These are phyloP conservation scores for Apiotrichum sp. DNA, from an alignment of 1,284 basidiomycete genomes.

Conservation along the genomic window DNA sequence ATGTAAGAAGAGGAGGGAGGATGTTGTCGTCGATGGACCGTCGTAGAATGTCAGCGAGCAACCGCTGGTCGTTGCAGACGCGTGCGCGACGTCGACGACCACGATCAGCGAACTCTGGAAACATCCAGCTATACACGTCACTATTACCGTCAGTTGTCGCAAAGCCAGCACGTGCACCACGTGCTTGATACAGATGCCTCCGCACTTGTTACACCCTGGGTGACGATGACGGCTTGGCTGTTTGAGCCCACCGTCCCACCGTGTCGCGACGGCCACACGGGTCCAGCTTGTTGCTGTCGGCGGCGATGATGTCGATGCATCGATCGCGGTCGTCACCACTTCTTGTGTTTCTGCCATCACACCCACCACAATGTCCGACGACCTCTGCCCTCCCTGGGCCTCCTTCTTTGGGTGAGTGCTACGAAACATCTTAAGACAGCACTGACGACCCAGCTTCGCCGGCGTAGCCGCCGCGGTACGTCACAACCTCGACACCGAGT, in stretches of 20 bases:
- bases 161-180: too few relatives aligned
- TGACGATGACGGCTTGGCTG: too few relatives aligned
- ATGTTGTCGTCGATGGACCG: background rate
- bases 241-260: too few relatives aligned
- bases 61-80: background rate
- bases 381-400: conserved; percentile 47
- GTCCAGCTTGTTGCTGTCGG: too few relatives aligned
- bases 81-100: background rate
- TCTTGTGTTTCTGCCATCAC: background rate
- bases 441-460: conserved; percentile 31
- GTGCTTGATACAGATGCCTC: too few relatives aligned
- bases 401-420: conserved; percentile 42
- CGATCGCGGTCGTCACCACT: background rate
- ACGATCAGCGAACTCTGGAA: background rate
- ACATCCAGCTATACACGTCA: background rate
- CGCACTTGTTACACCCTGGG: too few relatives aligned
- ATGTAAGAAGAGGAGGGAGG: background rate
- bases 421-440: background rate
- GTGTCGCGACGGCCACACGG: too few relatives aligned
- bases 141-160: background rate
- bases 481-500: background rate
- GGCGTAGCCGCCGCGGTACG: conserved; percentile 40
- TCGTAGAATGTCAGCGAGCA: background rate
- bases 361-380: conserved; percentile 28
- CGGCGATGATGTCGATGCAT: background rate